Conservation (phyloP, 1,284 basidiomycete species). For the Athelia psychrophila region DNA sequence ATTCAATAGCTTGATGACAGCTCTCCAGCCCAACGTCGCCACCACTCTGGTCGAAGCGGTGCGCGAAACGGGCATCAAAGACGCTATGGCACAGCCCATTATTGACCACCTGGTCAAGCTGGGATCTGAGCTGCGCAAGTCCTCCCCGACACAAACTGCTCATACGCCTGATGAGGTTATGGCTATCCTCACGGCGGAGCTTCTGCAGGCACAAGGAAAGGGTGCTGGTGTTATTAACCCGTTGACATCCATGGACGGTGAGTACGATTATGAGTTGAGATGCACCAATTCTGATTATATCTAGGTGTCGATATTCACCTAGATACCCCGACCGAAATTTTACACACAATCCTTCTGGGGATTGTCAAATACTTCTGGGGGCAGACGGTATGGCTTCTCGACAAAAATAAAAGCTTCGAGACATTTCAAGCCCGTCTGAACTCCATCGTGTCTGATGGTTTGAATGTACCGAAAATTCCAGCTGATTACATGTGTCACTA, state of each 20-base stretch:
- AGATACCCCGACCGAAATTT: constrained; percentile 21
- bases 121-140: neutral
- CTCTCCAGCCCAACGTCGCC: constrained; percentile 5
- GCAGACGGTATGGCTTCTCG: constrained; percentile 4
- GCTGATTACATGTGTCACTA: constrained; percentile 9
- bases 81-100: constrained; percentile 2
- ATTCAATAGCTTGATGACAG: constrained; percentile 6
- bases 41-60: constrained; percentile 8
- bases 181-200: neutral
- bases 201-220: neutral
- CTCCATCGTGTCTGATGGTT: constrained; percentile 4
- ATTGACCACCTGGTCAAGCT: neutral
- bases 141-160: neutral
- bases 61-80: constrained; percentile 4
- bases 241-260: neutral
- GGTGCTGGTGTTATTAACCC: neutral
- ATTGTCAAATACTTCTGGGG: constrained; percentile 22
- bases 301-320: constrained; percentile 10
- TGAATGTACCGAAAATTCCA: neutral
- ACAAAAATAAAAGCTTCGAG: neutral
- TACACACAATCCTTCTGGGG: constrained; percentile 24
- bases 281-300: too few relatives aligned
- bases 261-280: neutral
- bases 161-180: neutral
- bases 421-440: constrained; percentile 5